Base-by-base conservation (phyloP, 768 basidiomycete genomes). In the Tulasnella sp. region DNA sequence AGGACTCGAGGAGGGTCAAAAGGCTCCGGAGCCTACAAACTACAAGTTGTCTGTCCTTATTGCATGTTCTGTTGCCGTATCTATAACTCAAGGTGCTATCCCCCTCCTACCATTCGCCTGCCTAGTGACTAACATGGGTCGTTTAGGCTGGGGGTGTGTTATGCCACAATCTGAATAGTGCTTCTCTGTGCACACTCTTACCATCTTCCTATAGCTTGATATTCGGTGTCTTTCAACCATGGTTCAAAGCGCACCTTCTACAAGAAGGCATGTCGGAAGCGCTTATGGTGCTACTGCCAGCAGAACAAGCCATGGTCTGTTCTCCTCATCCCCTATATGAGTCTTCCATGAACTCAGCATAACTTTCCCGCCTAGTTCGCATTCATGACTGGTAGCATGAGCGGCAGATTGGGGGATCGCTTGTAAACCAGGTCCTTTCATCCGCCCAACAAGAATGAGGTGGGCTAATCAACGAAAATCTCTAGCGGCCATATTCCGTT, bases 401-500 rank as follows among this genome's bases (percentile, higher is more conserved):
- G 63, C n/a, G 63, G 63, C 23, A 62, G 60, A n/a, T 41, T 64
- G 2, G 63, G 27, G 13, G 63, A 64, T 52, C 61, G 54, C 15
- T 64, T 56, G 63, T 64, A 32, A 41, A 60, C 54, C 29, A 13
- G 8, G n/a, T n/a, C n/a, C n/a, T n/a, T n/a, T n/a, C n/a, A n/a
- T n/a, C 34, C 34, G 34, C 5, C 34, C 34, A 38, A 38, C 34
- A 7, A 15, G 5, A 38, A 38, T 38, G 5, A 15, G 34, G 34
- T n/a, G n/a, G n/a, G n/a, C n/a, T n/a, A n/a, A n/a, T n/a, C n/a
- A n/a, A n/a, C n/a, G n/a, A n/a, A n/a, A 15, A 38, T 7, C 34
- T 7, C 24, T 27, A 61, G 61, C 41, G 61, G 61, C 21, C 54
- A 55, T 32, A 55, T 56, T 44, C 63, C 41, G n/a, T 64, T 61